phyloP scores from a whole-genome alignment of 768 basidiomycete species.

The Tremella mesenterica region DNA sequence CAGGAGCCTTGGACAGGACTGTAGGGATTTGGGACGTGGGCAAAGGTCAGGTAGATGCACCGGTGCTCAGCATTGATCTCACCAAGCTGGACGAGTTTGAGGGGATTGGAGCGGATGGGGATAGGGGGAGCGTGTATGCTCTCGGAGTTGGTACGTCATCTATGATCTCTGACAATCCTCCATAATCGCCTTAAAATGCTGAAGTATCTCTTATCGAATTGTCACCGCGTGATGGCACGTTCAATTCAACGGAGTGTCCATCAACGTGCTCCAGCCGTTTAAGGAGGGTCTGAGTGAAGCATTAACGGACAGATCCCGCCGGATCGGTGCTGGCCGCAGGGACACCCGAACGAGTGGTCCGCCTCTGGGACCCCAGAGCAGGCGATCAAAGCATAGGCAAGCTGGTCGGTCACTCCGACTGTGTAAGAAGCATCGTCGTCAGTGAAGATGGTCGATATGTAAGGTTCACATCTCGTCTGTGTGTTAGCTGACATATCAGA shows the following conservation, averaged over 20 bases:
- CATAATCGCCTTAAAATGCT: too few species aligned
- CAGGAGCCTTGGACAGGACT: conserved; percentile 83
- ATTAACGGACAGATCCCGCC: conserved; percentile 54
- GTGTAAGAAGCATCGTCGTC: conserved; percentile 79
- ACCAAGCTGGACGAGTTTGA: conserved; percentile 29
- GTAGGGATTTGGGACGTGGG: conserved; percentile 88
- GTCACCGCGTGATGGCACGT: too few species aligned
- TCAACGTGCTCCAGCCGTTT: too few species aligned
- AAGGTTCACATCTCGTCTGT: conserved; percentile 40
- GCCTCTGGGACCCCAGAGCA: conserved; percentile 86
- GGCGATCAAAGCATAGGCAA: conserved; percentile 68
- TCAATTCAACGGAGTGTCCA: too few species aligned
- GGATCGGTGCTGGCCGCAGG: conserved; percentile 80
- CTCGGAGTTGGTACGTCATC: conserved; percentile 34
- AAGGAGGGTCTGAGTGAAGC: too few species aligned
- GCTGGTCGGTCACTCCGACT: conserved; percentile 93
- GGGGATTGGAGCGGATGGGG: conserved; percentile 32
- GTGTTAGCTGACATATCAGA: conserved; percentile 13
- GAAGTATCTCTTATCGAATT: too few species aligned
- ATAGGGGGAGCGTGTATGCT: conserved; percentile 43
- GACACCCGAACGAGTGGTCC: conserved; percentile 79
- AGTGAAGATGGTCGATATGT: conserved; percentile 88
- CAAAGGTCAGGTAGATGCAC: conserved; percentile 26
- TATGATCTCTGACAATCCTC: background rate
- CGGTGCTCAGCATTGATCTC: conserved; percentile 37